Conservation (phyloP, 164 flowering plant species). For the Liquidambar formosana region DNA sequence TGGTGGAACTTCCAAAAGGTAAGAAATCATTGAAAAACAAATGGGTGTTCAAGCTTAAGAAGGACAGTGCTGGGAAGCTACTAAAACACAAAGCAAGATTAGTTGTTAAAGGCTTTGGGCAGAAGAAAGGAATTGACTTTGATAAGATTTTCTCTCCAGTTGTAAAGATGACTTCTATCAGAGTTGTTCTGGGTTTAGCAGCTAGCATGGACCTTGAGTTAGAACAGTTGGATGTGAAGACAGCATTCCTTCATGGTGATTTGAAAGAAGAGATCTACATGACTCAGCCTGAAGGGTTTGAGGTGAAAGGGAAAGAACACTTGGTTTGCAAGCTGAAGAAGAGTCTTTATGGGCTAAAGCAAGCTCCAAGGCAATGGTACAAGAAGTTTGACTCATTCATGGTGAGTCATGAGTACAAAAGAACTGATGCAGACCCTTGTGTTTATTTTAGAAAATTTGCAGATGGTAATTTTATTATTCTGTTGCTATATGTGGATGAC, state of each 20-base stretch:
- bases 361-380: too few species aligned
- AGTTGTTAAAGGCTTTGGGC: neutral
- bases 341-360: neutral
- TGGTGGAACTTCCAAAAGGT: slow-evolving; percentile 5
- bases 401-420: neutral
- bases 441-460: neutral
- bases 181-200: slow-evolving; percentile 5
- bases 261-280: too few species aligned
- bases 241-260: too few species aligned
- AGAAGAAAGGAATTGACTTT: slow-evolving; percentile 2
- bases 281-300: neutral
- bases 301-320: neutral
- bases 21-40: slow-evolving; percentile 3
- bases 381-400: neutral
- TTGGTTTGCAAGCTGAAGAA: neutral
- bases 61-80: neutral
- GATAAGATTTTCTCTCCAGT: slow-evolving; percentile 13
- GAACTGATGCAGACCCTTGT: neutral
- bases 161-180: slow-evolving; percentile 3
- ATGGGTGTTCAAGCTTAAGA: slow-evolving; percentile 5
- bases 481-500: too few species aligned
- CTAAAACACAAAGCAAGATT: neutral
- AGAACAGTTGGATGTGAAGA: neutral
- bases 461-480: neutral
- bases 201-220: neutral